phyloP scores from a whole-genome alignment of 805 yeast species.

The Saturnispora serradocipensis region DNA sequence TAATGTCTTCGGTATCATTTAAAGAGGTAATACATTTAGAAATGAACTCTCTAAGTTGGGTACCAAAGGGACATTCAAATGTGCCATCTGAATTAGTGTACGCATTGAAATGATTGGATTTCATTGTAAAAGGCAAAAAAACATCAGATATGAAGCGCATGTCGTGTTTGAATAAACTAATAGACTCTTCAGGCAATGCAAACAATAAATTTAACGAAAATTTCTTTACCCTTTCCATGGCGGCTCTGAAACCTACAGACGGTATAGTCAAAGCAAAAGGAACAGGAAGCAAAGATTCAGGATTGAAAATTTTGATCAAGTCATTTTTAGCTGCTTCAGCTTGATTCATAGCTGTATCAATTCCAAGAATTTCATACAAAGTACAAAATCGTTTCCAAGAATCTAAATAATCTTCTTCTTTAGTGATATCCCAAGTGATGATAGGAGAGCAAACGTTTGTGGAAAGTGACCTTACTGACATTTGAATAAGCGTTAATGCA shows the following conservation, averaged over 20 bases:
- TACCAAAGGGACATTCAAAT: conserved; percentile 50
- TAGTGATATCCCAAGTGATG: conserved; percentile 36
- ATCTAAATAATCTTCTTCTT: conserved; percentile 26
- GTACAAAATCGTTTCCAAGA: conserved; percentile 72
- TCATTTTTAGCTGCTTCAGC: conserved; percentile 68
- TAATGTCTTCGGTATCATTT: conserved; percentile 12
- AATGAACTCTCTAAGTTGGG: conserved; percentile 38
- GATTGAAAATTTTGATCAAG: conserved; percentile 42
- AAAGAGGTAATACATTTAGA: conserved; percentile 27
- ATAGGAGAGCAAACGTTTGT: conserved; percentile 27
- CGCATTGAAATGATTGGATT: conserved; percentile 48
- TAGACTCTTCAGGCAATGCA: conserved; percentile 37
- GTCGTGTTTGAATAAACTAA: conserved; percentile 37
- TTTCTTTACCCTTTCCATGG: conserved; percentile 69
- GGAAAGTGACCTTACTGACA: conserved; percentile 42
- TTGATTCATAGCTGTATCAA: conserved; percentile 82
- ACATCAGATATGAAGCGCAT: conserved; percentile 32
- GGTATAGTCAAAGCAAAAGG: conserved; percentile 70
- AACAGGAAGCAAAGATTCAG: conserved; percentile 44
- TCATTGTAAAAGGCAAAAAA: conserved; percentile 52
- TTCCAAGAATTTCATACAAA: conserved; percentile 67
- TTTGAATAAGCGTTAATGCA: conserved; percentile 53
- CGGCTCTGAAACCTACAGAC: conserved; percentile 65
- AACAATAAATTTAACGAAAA: conserved; percentile 50
- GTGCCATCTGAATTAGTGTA: conserved; percentile 29